Base-by-base conservation (phyloP, 306 rosid species). In the Begonia peltatifolia region DNA sequence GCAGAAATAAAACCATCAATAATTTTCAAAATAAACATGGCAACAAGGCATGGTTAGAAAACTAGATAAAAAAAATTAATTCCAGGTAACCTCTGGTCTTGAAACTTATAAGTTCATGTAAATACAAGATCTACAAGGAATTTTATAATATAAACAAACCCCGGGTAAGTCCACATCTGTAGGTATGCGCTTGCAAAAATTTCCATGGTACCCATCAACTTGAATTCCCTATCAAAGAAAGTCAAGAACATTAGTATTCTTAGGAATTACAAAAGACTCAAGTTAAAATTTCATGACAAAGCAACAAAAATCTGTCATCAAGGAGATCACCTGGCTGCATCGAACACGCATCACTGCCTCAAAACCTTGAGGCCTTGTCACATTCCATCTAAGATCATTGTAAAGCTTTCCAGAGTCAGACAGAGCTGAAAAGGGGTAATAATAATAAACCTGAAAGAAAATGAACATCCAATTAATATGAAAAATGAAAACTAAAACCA, bases 311-410 rank as follows among this genome's bases (percentile, higher is more conserved):
- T 46, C n/a, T 30, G 14, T 18, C 52, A 51, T 52, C 54, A 35
- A 57, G 42, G 11, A 72, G 50, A 30, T 53, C 72, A 86, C 99
- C 99, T 90, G 99, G 79, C 95, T 90, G 76, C 99, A 90, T 68
- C 99, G 69, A 59, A 90, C 94, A 59, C 99, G 94, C 99, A 90
- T 90, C 47, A 90, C 95, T 47, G 95, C 99, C 73, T 90, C 95
- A 69, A 83, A 83, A 59, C 99, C 99, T 77, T 90, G 99, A 54
- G 99, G 95, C 70, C 99, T 86, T 58, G 92, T 80, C 63, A 90
- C 70, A 63, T 86, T 90, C 99, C 99, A 90, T 79, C 95, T 80
- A 59, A 90, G 95, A 75, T 90, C 99, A 63, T 90, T 90, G 78
- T 83, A 90, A 52, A 90, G 95, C 76, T 76, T 90, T 53, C 92